These are phyloP conservation scores for Papiliotrema flavescens DNA, from an alignment of 1,284 basidiomycete species.

Conservation along the genomic window DNA sequence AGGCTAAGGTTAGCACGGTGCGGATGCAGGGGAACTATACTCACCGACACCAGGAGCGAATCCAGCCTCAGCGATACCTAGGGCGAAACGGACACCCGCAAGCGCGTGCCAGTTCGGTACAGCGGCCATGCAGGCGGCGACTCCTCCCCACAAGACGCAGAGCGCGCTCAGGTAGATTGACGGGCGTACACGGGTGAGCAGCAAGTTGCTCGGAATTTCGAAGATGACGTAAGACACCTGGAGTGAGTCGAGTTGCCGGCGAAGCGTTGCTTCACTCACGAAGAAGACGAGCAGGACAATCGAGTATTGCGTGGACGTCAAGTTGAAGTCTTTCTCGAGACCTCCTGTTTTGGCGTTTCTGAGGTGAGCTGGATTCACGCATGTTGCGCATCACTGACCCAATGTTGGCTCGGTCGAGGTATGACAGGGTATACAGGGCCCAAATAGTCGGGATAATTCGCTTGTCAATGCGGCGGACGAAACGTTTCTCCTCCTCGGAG, in stretches of 20 bases:
- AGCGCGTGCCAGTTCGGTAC: conserved; percentile 31
- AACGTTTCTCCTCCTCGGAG: conserved; percentile 35
- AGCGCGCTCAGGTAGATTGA: conserved; percentile 38
- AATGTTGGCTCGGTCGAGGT: conserved; percentile 46
- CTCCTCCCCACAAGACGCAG: conserved; percentile 41
- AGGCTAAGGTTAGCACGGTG: conserved; percentile 1
- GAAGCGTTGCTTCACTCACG: conserved; percentile 17
- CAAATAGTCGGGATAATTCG: conserved; percentile 44
- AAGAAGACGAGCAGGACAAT: conserved; percentile 35
- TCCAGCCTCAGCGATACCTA: conserved; percentile 43
- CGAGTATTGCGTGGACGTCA: conserved; percentile 46
- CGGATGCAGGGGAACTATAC: neutral
- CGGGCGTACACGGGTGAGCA: conserved; percentile 34
- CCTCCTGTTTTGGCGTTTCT: conserved; percentile 43
- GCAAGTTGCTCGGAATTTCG: conserved; percentile 39
- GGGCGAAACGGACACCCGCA: conserved; percentile 38
- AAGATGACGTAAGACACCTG: conserved; percentile 36
- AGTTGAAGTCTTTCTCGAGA: conserved; percentile 34
- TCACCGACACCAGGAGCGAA: conserved; percentile 39
- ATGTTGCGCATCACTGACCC: conserved; percentile 14
- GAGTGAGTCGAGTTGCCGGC: conserved; percentile 13
- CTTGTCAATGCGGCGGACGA: conserved; percentile 42
- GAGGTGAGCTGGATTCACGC: neutral
- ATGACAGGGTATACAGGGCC: conserved; percentile 45
- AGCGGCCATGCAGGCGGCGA: conserved; percentile 41